Base-by-base conservation (phyloP, 2,329 filamentous ascomycete species). In the Tolypocladium endophyticum region DNA sequence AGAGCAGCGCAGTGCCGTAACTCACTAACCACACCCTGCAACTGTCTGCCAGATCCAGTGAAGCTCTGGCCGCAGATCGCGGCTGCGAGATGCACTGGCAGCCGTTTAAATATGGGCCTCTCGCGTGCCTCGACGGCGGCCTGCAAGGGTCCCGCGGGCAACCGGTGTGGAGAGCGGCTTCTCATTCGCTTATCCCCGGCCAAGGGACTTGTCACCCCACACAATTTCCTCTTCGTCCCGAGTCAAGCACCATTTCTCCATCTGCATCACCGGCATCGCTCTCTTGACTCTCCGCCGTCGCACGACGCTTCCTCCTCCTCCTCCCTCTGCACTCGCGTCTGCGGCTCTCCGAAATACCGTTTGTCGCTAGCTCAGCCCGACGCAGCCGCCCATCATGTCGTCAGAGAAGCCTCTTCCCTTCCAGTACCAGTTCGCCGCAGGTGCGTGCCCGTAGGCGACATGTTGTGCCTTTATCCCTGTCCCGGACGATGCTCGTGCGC, bases 351-450 rank as follows among this genome's bases (percentile, higher is more conserved):
- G 39, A 35, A 55, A 9, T 57, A 57, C 61, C 59, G 58, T 50
- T 57, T 56, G 60, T 63, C 67, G 64, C 60, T 57, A 67, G 67
- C 62, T 63, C 64, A 57, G 63, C 43, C 47, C 47, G 55, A 53
- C 55, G 50, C 18, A 56, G 52, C 60, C 63, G 66, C 69, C 71
- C 78, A 80, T 70, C 68, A 89, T 88, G 86, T 80, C 85, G 64
- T 72, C 79, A 65, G 77, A 83, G 58, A 88, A 91, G 78, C 90
- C 92, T 61, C 85, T 97, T 67, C 91, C 91, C 61, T 97, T 97
- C 77, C 76, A 86, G 68, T 97, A 97, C 86, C 92, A 96, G 80
- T 96, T 97, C 81, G 89, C 87, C 74, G 92, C 93, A 72, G 92
- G 92, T 87, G 72, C 72, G 84, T 79, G 64, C 38, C 58, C 59